Base-by-base conservation (phyloP, 2,329 filamentous ascomycete species). In the Hypomyces perniciosus region DNA sequence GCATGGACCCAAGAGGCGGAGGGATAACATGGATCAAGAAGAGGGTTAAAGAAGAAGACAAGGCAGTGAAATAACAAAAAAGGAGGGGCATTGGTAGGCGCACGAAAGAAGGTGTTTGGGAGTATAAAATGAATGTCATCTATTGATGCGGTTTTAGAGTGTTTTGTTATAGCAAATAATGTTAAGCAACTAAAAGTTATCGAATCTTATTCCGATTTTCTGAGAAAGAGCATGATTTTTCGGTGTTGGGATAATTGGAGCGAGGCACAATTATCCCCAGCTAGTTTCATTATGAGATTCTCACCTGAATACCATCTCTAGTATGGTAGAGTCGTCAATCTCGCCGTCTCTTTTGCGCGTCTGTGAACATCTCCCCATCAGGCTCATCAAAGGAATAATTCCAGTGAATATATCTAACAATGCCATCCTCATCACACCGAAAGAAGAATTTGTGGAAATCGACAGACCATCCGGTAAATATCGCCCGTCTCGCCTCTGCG, bases 11-110 rank as follows among this genome's bases (percentile, higher is more conserved):
- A 26, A 80, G 77, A 61, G 74, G 73, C 27, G 62, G 59, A n/a
- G 64, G 52, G 79, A 83, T 56, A 75, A 84, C 45, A 90, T 90
- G 87, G 88, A 92, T 68, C 74, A 75, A 37, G 88, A 90, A 59
- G 87, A 91, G 67, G 81, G 84, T 56, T 88, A 68, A 64, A 20
- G 27, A 44, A 5, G 20, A 20, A 20, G 20, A 20, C 20, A 20
- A 20, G 20, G 20, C 20, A 20, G 20, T 20, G 20, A 20, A 20
- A 20, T 3, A 20, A 20, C 20, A 20, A 20, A 20, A 20, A 20
- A 20, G 20, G 20, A 44, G 26, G 5, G 26, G 26, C 26, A 42
- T 27, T 20, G 20, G 20, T 20, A 20, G 20, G 20, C 20, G 34
- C 34, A n/a, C n/a, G n/a, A n/a, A 37, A 37, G 34, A 37, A 37